These are phyloP conservation scores for Macrolepiota dolichaula DNA, from an alignment of 768 basidiomycete genomes.

Conservation along the genomic window DNA sequence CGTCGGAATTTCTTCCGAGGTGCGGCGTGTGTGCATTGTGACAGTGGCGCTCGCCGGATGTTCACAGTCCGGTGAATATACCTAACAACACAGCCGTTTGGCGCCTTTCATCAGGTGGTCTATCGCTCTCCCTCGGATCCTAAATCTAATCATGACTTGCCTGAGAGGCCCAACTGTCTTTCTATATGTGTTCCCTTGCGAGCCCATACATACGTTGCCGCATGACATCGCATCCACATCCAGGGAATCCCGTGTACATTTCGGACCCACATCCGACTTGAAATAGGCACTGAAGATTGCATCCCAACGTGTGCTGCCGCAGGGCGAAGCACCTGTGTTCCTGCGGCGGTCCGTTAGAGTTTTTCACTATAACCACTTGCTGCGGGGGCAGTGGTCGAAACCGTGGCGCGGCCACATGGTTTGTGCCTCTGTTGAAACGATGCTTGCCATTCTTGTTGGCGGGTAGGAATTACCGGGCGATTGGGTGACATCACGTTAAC, in stretches of 20 bases:
- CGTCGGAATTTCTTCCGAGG: neutral
- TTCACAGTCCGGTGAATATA: neutral
- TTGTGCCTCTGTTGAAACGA: neutral
- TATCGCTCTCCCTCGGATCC: neutral
- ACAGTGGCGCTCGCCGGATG: neutral
- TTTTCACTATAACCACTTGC: neutral
- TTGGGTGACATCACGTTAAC: neutral
- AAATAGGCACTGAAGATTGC: neutral
- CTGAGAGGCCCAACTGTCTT: neutral
- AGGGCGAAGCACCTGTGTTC: neutral
- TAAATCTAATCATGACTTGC: neutral
- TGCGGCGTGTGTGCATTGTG: neutral
- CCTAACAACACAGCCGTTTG: neutral
- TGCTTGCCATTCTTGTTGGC: neutral
- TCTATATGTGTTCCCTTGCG: neutral
- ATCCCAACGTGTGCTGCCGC: neutral
- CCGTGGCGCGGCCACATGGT: neutral
- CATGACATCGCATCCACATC: neutral
- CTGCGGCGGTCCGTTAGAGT: neutral
- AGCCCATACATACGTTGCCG: neutral
- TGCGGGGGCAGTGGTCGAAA: neutral
- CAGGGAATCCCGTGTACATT: neutral
- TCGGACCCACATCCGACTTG: neutral
- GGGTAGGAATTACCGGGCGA: neutral
- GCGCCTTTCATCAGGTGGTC: neutral